Conservation (phyloP, 169 alveolate species). For the Cryptosporidium sp. region DNA sequence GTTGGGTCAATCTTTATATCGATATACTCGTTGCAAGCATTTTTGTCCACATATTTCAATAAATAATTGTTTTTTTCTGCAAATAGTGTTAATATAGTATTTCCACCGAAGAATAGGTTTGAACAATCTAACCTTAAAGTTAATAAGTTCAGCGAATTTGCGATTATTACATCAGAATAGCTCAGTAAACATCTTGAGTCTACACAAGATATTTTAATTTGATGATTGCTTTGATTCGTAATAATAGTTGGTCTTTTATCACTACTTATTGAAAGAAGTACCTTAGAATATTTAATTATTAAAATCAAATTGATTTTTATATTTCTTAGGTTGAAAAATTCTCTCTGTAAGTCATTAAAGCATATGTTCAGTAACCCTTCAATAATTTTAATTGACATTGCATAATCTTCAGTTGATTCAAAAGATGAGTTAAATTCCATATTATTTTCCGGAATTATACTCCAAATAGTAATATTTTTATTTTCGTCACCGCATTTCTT, state of each 20-base stretch:
- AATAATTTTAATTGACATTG: not conserved
- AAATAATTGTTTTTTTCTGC: conserved; percentile 3
- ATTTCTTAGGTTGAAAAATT: conserved; percentile 11
- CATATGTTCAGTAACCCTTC: conserved; percentile 6
- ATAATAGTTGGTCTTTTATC: conserved; percentile 20
- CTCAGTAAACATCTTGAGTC: conserved; percentile 37
- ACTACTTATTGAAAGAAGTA: not conserved
- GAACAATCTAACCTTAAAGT: conserved; percentile 44
- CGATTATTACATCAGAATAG: conserved; percentile 45
- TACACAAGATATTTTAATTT: conserved; percentile 37
- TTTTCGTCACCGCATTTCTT: conserved; percentile 12
- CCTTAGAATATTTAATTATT: conserved; percentile 5
- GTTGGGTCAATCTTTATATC: not conserved
- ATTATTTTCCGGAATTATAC: conserved; percentile 20
- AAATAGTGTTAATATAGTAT: not conserved
- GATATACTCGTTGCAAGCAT: not conserved
- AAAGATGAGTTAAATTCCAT: not conserved
- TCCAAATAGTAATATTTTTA: conserved; percentile 40
- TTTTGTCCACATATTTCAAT: not conserved
- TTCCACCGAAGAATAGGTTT: not conserved
- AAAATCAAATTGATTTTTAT: conserved; percentile 19
- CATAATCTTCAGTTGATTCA: not conserved
- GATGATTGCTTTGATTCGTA: conserved; percentile 28
- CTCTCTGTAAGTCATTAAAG: conserved; percentile 23
- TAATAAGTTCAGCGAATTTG: not conserved